Conservation (phyloP, 2,329 filamentous ascomycete genomes). For the Diplodia scrobiculata region DNA sequence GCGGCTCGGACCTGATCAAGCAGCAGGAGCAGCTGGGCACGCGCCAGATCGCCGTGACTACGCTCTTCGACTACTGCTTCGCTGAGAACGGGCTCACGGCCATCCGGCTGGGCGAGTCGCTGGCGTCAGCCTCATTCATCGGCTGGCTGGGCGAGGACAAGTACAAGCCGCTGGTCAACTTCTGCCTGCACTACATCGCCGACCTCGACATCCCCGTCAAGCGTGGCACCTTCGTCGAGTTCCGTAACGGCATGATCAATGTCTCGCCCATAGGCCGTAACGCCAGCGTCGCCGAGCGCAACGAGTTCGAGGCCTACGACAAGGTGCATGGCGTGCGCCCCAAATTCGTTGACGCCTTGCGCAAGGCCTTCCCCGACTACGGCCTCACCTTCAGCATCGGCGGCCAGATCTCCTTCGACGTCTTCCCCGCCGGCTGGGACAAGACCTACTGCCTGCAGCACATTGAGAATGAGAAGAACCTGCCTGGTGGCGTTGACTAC, state of each 20-base stretch:
- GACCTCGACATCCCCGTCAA: slow-evolving; percentile 82
- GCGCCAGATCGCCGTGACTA: slow-evolving; percentile 67
- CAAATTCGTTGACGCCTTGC: slow-evolving; percentile 74
- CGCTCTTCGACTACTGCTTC: slow-evolving; percentile 97
- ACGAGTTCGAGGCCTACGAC: slow-evolving; percentile 82
- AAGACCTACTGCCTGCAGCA: slow-evolving; percentile 96
- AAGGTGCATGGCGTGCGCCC: slow-evolving; percentile 72
- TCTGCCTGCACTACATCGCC: slow-evolving; percentile 78
- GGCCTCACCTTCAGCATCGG: slow-evolving; percentile 94
- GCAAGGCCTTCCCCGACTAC: slow-evolving; percentile 77
- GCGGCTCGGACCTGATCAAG: slow-evolving; percentile 87
- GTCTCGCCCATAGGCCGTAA: slow-evolving; percentile 83
- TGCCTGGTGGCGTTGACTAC: slow-evolving; percentile 71
- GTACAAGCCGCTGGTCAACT: slow-evolving; percentile 78
- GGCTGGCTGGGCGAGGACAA: slow-evolving; percentile 81
- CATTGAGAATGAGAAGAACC: slow-evolving; percentile 73
- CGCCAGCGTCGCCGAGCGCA: slow-evolving; percentile 75
- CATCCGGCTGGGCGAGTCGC: slow-evolving; percentile 75
- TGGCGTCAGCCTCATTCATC: slow-evolving; percentile 85
- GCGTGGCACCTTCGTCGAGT: slow-evolving; percentile 82
- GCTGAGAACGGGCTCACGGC: slow-evolving; percentile 94
- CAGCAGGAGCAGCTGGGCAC: slow-evolving; percentile 94
- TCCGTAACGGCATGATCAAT: slow-evolving; percentile 90
- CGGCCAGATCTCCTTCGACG: slow-evolving; percentile 96
- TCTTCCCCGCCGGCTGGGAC: slow-evolving; percentile 97